A percentile compares a stretch with the other conserved stretches of the same genome.
Conservation (phyloP, 768 basidiomycete species). For the Polyporus arcularius region DNA sequence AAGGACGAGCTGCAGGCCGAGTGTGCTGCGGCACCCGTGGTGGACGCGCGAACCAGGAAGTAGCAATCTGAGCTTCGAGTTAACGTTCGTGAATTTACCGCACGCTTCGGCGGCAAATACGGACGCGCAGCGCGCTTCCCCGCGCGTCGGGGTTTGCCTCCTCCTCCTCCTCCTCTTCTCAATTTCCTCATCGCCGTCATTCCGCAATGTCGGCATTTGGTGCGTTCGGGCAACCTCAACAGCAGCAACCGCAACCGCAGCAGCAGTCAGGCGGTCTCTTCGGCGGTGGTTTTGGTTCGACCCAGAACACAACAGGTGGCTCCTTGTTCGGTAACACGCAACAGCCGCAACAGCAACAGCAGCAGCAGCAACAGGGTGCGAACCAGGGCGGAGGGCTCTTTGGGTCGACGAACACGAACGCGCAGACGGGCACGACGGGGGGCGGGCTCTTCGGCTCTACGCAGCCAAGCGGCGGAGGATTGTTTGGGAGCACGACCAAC, state of each 20-base stretch:
- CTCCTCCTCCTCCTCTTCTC: background rate
- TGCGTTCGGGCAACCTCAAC: slow-evolving; percentile 26
- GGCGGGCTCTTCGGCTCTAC: slow-evolving; percentile 20
- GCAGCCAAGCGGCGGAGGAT: slow-evolving; percentile 19
- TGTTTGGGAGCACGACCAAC: slow-evolving; percentile 26
- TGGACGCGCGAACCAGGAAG: no score
- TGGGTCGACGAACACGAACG: slow-evolving; percentile 17
- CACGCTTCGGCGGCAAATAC: no score
- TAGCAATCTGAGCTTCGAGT: no score
- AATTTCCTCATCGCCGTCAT: background rate
- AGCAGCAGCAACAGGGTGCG: slow-evolving; percentile 17
- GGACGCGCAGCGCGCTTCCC: background rate
- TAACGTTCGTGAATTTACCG: no score
- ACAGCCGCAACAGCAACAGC: slow-evolving; percentile 20
- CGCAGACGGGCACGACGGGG: slow-evolving; percentile 11
- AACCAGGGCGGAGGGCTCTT: slow-evolving; percentile 16
- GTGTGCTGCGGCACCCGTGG: no score
- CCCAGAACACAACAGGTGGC: slow-evolving; percentile 5
- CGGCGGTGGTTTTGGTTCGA: slow-evolving; percentile 2
- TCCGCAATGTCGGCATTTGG: slow-evolving; percentile 15
- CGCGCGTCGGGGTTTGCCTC: background rate
- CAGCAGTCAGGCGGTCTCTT: slow-evolving; percentile 24
- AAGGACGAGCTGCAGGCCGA: no score
- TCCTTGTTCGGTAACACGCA: slow-evolving; percentile 13
- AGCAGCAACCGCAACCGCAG: slow-evolving; percentile 21